Percentiles rank a stretch among this genome's conserved stretches.
Conservation (phyloP, 441 rosid species). For the Eutrema salsugineum region DNA sequence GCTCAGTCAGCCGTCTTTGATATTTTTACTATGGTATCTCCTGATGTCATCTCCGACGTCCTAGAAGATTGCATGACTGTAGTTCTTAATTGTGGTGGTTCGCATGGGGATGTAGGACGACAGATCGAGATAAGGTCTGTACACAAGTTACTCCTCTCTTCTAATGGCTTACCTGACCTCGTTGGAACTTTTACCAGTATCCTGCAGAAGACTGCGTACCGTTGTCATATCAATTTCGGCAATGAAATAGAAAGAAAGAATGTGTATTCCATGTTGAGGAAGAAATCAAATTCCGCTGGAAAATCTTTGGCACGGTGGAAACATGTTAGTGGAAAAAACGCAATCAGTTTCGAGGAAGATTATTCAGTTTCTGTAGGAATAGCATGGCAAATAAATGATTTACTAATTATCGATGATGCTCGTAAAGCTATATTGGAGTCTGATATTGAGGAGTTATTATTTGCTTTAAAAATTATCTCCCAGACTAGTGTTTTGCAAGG, state of each 20-base stretch:
- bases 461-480: constrained; percentile 70
- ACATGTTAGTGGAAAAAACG: constrained; percentile 44
- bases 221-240: constrained; percentile 76
- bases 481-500: constrained; percentile 74
- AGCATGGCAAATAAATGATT: constrained; percentile 91
- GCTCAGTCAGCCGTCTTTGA: constrained; percentile 66
- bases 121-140: constrained; percentile 81
- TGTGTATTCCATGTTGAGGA: constrained; percentile 44
- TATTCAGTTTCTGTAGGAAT: constrained; percentile 69
- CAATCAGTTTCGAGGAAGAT: constrained; percentile 62
- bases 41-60: constrained; percentile 47
- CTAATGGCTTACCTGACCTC: constrained; percentile 50
- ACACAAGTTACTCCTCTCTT: constrained; percentile 65
- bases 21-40: constrained; percentile 49
- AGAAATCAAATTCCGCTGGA: constrained; percentile 47
- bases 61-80: constrained; percentile 61
- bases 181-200: constrained; percentile 49
- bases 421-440: constrained; percentile 56
- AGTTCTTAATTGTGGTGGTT: constrained; percentile 54
- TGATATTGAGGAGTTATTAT: constrained; percentile 48
- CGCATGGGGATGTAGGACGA: constrained; percentile 49
- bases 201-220: constrained; percentile 70
- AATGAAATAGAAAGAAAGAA: constrained; percentile 52
- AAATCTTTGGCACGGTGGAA: constrained; percentile 60
- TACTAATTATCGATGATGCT: constrained; percentile 51